Conservation (phyloP, 495 filamentous ascomycete genomes). For the Ramalina peruviana region DNA sequence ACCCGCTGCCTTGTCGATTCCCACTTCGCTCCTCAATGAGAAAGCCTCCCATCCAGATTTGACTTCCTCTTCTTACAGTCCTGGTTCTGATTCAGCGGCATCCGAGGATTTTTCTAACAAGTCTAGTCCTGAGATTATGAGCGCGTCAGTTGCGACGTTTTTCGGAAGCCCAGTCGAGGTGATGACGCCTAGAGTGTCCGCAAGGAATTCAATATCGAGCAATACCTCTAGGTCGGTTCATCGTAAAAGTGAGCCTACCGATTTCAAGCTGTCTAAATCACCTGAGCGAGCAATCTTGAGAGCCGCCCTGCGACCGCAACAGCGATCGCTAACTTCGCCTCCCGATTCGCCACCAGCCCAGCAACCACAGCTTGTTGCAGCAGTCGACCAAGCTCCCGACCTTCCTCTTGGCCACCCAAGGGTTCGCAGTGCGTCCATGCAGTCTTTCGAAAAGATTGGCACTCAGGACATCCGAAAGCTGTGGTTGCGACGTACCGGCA, state of each 20-base stretch:
- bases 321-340: no score
- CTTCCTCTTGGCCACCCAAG: neutral
- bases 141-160: slow-evolving; percentile 16
- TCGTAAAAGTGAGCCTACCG: no score
- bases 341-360: no score
- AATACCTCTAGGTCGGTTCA: no score
- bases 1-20: neutral
- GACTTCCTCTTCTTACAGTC: slow-evolving; percentile 8
- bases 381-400: no score
- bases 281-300: no score
- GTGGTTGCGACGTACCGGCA: slow-evolving; percentile 5
- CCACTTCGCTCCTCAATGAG: neutral
- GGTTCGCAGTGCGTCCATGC: slow-evolving; percentile 10
- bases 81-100: slow-evolving; percentile 10
- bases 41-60: slow-evolving; percentile 2
- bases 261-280: no score
- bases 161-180: slow-evolving; percentile 7
- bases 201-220: no score
- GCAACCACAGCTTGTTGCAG: no score
- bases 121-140: slow-evolving; percentile 18
- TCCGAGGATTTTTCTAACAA: slow-evolving; percentile 17
- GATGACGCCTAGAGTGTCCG: neutral
- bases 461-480: slow-evolving; percentile 9
- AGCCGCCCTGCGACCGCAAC: no score
- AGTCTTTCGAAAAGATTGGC: slow-evolving; percentile 5